phyloP scores from a whole-genome alignment of 2,329 filamentous ascomycete genomes.

The Aspergillus sp. region DNA sequence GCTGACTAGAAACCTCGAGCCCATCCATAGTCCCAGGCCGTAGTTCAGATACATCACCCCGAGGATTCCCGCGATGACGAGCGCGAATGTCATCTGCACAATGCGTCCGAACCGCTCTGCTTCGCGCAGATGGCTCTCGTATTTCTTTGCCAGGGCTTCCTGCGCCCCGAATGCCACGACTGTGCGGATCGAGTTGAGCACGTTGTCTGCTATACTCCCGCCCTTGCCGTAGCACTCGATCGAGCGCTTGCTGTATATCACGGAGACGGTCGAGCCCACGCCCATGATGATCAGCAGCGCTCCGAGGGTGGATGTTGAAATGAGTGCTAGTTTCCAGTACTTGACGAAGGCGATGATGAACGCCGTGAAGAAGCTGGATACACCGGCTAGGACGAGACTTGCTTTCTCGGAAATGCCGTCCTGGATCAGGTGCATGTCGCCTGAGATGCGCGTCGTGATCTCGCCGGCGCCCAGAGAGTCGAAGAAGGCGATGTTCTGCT shows the following conservation, averaged over 20 bases:
- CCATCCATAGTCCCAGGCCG: constrained; percentile 37
- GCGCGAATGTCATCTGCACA: constrained; percentile 27
- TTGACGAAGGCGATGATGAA: constrained; percentile 86
- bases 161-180: constrained; percentile 49
- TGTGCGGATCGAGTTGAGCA: constrained; percentile 50
- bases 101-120: constrained; percentile 27
- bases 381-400: constrained; percentile 68
- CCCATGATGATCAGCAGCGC: constrained; percentile 75
- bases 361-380: constrained; percentile 79
- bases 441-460: constrained; percentile 86
- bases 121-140: constrained; percentile 24
- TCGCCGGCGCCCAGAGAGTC: constrained; percentile 88
- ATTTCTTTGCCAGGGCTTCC: constrained; percentile 27
- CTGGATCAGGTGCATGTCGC: constrained; percentile 86
- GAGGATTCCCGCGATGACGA: constrained; percentile 31
- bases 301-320: constrained; percentile 74
- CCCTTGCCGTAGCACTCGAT: constrained; percentile 69
- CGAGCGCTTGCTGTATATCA: constrained; percentile 74
- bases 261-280: constrained; percentile 66
- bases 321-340: constrained; percentile 89
- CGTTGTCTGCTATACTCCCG: constrained; percentile 51
- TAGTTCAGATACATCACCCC: constrained; percentile 35
- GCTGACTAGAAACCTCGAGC: constrained; percentile 26
- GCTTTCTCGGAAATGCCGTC: constrained; percentile 90
- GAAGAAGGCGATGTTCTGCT: constrained; percentile 86